A percentile compares a stretch with the other conserved stretches of the same genome.
These are phyloP conservation scores for Creolimax fragrantissima DNA, from an alignment of 78 protist species.

Conservation along the genomic window DNA sequence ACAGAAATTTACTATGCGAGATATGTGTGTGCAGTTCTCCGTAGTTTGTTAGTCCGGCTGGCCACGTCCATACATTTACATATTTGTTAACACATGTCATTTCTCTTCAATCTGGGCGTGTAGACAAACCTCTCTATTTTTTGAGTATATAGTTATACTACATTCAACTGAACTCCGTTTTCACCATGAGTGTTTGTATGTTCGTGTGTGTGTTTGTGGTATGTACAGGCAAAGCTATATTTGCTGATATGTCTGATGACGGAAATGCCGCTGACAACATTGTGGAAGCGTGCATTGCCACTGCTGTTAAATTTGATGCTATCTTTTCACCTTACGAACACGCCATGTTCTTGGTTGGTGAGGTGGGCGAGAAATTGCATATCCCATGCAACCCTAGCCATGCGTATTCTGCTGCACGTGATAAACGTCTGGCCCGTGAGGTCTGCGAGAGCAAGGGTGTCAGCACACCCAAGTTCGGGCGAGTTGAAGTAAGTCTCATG, in stretches of 20 bases:
- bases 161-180: no score
- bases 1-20: no score
- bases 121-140: no score
- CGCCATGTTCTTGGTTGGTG: neutral
- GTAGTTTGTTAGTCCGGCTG: no score
- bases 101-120: no score
- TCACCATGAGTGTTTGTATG: no score
- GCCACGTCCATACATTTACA: no score
- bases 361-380: neutral
- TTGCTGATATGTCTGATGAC: neutral
- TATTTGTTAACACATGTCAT: no score
- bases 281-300: neutral
- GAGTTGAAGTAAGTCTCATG: no score
- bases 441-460: neutral
- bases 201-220: no score
- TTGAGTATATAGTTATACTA: no score
- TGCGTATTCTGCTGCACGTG: constrained; percentile 12
- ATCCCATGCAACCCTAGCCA: neutral
- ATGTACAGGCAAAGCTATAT: neutral
- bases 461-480: neutral
- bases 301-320: constrained; percentile 7
- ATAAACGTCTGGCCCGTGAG: constrained; percentile 6
- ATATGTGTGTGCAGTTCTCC: no score
- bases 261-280: neutral
- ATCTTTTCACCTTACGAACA: constrained; percentile 23